A percentile compares a stretch with the other conserved stretches of the same genome.
These are phyloP conservation scores for Dendryphion nanum DNA, from an alignment of 2,329 filamentous ascomycete species.

Conservation along the genomic window DNA sequence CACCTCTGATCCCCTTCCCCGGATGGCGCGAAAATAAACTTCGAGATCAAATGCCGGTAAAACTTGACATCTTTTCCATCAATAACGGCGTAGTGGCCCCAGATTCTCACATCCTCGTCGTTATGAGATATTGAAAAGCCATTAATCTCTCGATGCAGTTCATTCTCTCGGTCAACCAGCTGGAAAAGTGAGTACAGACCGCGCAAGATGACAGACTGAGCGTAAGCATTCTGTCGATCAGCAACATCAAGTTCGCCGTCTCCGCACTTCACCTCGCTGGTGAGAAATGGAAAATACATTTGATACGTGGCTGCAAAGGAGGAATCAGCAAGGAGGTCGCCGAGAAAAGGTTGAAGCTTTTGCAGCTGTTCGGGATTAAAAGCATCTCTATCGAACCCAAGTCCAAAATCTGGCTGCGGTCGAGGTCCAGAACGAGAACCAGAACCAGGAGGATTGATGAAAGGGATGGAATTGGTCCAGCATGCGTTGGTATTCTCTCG, in stretches of 20 bases:
- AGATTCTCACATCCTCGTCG: slow-evolving; percentile 13
- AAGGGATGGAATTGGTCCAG: neutral
- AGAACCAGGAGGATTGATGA: slow-evolving; percentile 2
- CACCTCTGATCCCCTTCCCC: neutral
- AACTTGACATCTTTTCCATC: slow-evolving; percentile 10
- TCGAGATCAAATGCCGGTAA: slow-evolving; percentile 15
- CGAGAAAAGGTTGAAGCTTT: slow-evolving; percentile 17
- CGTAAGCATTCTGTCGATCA: slow-evolving; percentile 16
- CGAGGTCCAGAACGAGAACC: slow-evolving; percentile 7
- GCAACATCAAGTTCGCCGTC: slow-evolving; percentile 5
- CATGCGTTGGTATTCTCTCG: slow-evolving; percentile 6
- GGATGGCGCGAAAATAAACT: slow-evolving; percentile 6
- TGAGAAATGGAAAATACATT: slow-evolving; percentile 17
- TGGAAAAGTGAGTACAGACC: slow-evolving; percentile 10
- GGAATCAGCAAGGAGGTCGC: slow-evolving; percentile 1
- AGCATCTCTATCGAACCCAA: slow-evolving; percentile 16
- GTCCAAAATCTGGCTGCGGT: slow-evolving; percentile 16
- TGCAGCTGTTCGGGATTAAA: slow-evolving; percentile 14
- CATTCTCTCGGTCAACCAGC: slow-evolving; percentile 8
- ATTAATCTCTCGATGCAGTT: slow-evolving; percentile 12
- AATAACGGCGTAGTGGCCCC: slow-evolving; percentile 14
- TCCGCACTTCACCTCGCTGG: slow-evolving; percentile 13
- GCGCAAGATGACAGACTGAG: slow-evolving; percentile 4
- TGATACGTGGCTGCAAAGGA: slow-evolving; percentile 8
- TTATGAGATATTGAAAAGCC: slow-evolving; percentile 18